Conservation (phyloP, 352 stramenopile genomes). For the Globisporangium rhizosaccharum region DNA sequence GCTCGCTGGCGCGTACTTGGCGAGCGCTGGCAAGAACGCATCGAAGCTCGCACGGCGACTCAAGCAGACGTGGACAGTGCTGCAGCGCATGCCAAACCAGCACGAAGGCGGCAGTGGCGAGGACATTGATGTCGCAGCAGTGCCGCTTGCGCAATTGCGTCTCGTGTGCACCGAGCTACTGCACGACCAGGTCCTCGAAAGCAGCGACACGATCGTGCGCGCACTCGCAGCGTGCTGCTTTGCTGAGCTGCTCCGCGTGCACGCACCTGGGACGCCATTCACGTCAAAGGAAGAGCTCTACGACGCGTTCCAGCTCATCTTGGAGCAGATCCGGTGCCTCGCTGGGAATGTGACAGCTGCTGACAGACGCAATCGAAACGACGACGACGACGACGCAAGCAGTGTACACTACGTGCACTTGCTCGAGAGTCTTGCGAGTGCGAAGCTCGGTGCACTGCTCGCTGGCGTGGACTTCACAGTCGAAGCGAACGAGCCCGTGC, state of each 20-base stretch:
- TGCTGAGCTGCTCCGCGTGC: slow-evolving; percentile 63
- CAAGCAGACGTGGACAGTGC: slow-evolving; percentile 39
- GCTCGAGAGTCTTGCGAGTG: slow-evolving; percentile 58
- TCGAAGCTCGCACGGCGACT: slow-evolving; percentile 42
- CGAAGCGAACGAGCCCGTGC: slow-evolving; percentile 29
- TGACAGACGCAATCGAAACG: background rate
- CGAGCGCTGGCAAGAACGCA: slow-evolving; percentile 23
- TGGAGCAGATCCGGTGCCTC: slow-evolving; percentile 49
- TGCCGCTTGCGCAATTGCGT: slow-evolving; percentile 25
- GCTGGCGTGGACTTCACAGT: slow-evolving; percentile 43
- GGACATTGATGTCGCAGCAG: slow-evolving; percentile 5
- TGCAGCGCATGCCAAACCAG: slow-evolving; percentile 35
- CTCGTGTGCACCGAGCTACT: slow-evolving; percentile 55
- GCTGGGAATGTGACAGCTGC: background rate
- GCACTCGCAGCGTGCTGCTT: slow-evolving; percentile 68
- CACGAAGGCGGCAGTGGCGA: slow-evolving; percentile 36
- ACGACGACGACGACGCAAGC: slow-evolving; percentile 20
- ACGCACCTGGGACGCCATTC: slow-evolving; percentile 63
- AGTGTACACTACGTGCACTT: slow-evolving; percentile 45
- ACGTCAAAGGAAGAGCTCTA: slow-evolving; percentile 61
- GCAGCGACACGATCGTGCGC: slow-evolving; percentile 44
- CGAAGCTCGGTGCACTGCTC: slow-evolving; percentile 53
- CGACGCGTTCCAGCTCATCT: slow-evolving; percentile 61
- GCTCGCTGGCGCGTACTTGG: slow-evolving; percentile 19
- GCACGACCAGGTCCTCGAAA: slow-evolving; percentile 39